Evolutionary conservation across 139 green algal species (phyloP).

Genomic region (Gonium pectorale): DNA sequence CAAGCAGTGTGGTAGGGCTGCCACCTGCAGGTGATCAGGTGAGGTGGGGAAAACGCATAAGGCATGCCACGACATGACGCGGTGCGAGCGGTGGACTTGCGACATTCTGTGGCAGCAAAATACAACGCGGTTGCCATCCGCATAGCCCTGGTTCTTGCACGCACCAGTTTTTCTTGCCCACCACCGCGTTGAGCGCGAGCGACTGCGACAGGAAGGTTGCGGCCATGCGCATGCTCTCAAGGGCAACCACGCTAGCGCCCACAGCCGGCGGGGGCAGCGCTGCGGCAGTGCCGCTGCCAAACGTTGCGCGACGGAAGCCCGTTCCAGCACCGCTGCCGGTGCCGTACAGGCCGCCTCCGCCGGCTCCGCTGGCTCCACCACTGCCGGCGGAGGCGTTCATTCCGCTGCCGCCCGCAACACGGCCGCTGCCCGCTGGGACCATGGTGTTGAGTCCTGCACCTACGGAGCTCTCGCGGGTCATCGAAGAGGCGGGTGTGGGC

Average conservation of each 20-base stretch:
- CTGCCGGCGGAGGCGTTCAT: background rate
- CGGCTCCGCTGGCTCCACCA: background rate
- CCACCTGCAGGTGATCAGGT: constrained; percentile 36
- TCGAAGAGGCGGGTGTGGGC: too few relatives aligned
- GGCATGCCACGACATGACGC: too few relatives aligned
- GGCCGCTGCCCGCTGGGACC: too few relatives aligned
- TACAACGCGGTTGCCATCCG: too few relatives aligned
- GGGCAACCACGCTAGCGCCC: background rate
- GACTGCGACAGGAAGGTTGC: background rate
- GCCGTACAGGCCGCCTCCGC: background rate
- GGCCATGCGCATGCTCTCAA: constrained; percentile 28
- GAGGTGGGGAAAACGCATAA: too few relatives aligned
- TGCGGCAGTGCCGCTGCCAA: too few relatives aligned
- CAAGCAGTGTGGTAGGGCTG: constrained; percentile 14
- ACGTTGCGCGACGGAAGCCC: too few relatives aligned
- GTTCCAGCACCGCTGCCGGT: background rate
- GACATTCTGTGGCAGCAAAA: too few relatives aligned
- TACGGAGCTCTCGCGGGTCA: too few relatives aligned
- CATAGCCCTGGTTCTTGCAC: too few relatives aligned
- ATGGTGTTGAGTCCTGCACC: too few relatives aligned
- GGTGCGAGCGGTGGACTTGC: too few relatives aligned
- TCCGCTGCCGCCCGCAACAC: background rate
- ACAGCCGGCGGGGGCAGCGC: background rate
- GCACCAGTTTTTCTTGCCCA: constrained; percentile 42
- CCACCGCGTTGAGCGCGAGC: constrained; percentile 1